These are phyloP conservation scores for Cadophora luteo-olivacea DNA, from an alignment of 2,329 filamentous ascomycete species.

Conservation along the genomic window DNA sequence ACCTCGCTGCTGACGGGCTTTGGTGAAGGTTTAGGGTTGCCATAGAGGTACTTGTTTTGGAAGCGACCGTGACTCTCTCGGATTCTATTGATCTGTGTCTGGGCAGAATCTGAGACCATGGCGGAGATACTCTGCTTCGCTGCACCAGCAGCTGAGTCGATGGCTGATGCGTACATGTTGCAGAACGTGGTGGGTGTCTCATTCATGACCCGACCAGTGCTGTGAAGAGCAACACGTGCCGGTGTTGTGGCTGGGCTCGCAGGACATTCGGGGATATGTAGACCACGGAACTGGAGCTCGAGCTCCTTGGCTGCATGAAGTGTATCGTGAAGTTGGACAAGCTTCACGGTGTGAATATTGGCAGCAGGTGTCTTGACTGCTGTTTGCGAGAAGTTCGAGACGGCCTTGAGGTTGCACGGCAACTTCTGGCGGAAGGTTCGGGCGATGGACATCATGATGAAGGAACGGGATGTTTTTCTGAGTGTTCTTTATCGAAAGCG, in stretches of 20 bases:
- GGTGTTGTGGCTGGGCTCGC: not conserved
- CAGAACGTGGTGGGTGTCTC: not conserved
- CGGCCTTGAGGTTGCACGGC: not conserved
- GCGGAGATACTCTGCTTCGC: not conserved
- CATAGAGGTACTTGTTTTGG: not conserved
- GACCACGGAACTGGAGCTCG: not conserved
- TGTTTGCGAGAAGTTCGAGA: not conserved
- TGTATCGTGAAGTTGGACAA: not conserved
- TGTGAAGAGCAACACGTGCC: not conserved
- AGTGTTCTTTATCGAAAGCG: not conserved
- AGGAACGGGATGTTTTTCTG: not conserved
- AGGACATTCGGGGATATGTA: not conserved
- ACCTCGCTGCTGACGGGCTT: not conserved
- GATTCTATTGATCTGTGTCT: not conserved
- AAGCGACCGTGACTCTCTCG: not conserved
- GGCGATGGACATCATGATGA: conserved; percentile 6
- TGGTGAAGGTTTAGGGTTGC: not conserved
- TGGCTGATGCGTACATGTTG: not conserved
- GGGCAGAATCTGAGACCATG: not conserved
- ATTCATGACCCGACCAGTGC: not conserved
- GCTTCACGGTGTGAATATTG: not conserved
- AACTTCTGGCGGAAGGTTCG: not conserved
- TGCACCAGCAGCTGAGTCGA: not conserved
- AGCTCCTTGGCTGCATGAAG: not conserved
- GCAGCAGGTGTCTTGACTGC: conserved; percentile 2